Evolutionary conservation across 352 stramenopile species (phyloP).

Genomic region (Phytophthora gonapodyides): DNA sequence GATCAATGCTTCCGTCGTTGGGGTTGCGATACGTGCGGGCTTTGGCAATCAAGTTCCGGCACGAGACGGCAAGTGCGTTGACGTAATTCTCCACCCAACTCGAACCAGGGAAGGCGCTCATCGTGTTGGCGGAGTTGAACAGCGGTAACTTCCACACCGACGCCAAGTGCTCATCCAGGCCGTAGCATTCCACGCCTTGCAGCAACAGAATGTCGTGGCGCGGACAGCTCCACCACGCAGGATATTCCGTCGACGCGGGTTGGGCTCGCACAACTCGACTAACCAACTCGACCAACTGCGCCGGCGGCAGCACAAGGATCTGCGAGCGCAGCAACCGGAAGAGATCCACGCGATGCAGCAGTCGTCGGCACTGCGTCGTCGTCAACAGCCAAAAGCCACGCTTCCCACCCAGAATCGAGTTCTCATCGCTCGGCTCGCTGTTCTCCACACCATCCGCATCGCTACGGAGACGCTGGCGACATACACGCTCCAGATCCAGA

Average conservation of each 20-base stretch:
- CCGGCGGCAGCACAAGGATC: slow-evolving; percentile 67
- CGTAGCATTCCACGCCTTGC: slow-evolving; percentile 84
- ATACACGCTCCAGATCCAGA: slow-evolving; percentile 64
- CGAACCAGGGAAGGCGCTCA: slow-evolving; percentile 48
- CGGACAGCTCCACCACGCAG: slow-evolving; percentile 76
- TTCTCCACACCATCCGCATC: slow-evolving; percentile 3
- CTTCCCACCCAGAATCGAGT: slow-evolving; percentile 68
- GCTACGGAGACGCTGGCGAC: slow-evolving; percentile 41
- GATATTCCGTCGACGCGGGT: slow-evolving; percentile 42
- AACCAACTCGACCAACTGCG: slow-evolving; percentile 65
- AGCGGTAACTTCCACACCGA: slow-evolving; percentile 72
- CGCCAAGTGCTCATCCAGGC: slow-evolving; percentile 69
- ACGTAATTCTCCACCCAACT: slow-evolving; percentile 87
- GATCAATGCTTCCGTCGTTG: slow-evolving; percentile 20
- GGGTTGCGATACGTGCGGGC: slow-evolving; percentile 11
- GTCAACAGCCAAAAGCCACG: slow-evolving; percentile 69
- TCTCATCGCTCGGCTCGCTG: slow-evolving; percentile 25
- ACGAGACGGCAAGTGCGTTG: slow-evolving; percentile 41
- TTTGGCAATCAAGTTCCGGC: slow-evolving; percentile 42
- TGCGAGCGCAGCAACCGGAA: slow-evolving; percentile 76
- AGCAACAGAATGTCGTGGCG: slow-evolving; percentile 81
- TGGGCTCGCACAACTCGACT: slow-evolving; percentile 51
- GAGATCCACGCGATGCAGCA: slow-evolving; percentile 81
- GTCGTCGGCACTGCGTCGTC: slow-evolving; percentile 53
- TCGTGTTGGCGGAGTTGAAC: slow-evolving; percentile 54